These are phyloP conservation scores for Trichoderma atroviride DNA, from an alignment of 2,329 filamentous ascomycete species.

Conservation along the genomic window DNA sequence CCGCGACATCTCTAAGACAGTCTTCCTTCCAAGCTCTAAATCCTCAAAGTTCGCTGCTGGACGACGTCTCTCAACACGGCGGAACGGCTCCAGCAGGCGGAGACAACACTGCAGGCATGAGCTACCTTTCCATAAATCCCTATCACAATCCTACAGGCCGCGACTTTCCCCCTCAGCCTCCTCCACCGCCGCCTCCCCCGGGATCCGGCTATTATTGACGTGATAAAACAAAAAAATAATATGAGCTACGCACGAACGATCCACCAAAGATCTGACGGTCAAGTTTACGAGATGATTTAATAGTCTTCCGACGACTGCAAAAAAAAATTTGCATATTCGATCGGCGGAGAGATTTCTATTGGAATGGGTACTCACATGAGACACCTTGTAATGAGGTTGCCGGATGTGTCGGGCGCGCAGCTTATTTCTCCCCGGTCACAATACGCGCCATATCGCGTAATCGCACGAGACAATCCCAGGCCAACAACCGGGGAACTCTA, in stretches of 20 bases:
- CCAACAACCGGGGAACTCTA: not conserved
- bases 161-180: constrained; percentile 13
- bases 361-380: not conserved
- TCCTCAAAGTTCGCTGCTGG: constrained; percentile 10
- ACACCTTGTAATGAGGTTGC: not conserved
- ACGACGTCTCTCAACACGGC: constrained; percentile 21
- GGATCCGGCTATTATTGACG: constrained; percentile 21
- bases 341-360: not conserved
- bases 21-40: constrained; percentile 11
- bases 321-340: not conserved
- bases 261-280: not conserved
- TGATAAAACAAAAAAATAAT: not conserved
- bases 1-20: not conserved
- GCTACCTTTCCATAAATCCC: constrained; percentile 22
- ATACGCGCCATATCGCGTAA: not conserved
- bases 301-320: not conserved
- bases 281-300: not conserved
- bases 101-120: constrained; percentile 19
- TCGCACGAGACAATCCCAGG: not conserved
- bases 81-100: constrained; percentile 16
- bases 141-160: constrained; percentile 24
- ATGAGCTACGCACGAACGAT: constrained; percentile 8
- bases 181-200: not conserved
- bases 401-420: not conserved
- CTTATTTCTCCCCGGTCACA: not conserved